A percentile compares a stretch with the other conserved stretches of the same genome.
phyloP scores from a whole-genome alignment of 2,329 filamentous ascomycete genomes.

The Coniochaeta sp. region DNA sequence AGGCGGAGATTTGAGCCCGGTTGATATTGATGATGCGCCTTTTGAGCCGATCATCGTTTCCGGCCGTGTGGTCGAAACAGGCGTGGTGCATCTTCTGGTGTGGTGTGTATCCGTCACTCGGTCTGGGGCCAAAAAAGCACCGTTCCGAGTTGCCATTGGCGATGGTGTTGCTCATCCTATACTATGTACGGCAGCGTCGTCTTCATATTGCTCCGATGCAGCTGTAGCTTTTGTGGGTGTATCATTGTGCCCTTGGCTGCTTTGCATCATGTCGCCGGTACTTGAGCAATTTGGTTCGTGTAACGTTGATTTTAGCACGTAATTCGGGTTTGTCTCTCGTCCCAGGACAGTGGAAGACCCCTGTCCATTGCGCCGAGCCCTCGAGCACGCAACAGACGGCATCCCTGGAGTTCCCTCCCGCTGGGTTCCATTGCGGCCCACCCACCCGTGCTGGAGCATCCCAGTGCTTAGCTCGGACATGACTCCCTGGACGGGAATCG shows the following conservation, averaged over 20 bases:
- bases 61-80: background rate
- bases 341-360: conserved; percentile 6
- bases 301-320: background rate
- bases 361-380: conserved; percentile 13
- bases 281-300: too few relatives aligned
- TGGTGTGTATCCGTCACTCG: background rate
- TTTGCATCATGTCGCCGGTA: background rate
- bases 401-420: conserved; percentile 8
- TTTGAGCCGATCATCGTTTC: background rate
- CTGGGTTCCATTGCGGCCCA: conserved; percentile 3
- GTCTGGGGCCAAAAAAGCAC: background rate
- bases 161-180: background rate
- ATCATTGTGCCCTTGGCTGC: background rate
- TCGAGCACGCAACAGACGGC: conserved; percentile 11
- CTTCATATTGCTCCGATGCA: background rate
- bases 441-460: background rate
- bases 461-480: background rate
- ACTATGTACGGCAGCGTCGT: background rate
- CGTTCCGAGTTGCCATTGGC: background rate
- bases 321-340: background rate
- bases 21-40: background rate
- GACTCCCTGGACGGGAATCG: conserved; percentile 5
- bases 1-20: background rate
- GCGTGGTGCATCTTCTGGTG: background rate
- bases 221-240: background rate